Conservation (phyloP, 257 asterid genomes). For the Nicotiana otophora region DNA sequence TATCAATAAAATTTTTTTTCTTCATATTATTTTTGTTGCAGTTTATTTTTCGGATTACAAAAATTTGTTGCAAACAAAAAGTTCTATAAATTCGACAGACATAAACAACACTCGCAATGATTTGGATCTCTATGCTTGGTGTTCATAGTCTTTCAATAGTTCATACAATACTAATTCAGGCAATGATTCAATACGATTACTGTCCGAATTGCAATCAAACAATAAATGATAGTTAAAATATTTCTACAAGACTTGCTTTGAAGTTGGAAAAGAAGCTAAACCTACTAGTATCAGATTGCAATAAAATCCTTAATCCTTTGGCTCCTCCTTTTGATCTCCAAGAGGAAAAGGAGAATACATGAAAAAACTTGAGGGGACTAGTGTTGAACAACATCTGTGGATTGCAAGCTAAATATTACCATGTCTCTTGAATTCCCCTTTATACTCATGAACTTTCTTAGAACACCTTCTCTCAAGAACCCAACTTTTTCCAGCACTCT, state of each 20-base stretch:
- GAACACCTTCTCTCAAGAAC: constrained; percentile 37
- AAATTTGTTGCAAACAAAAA: too few relatives aligned
- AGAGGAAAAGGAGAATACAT: too few relatives aligned
- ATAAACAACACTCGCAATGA: not conserved
- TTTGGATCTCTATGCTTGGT: not conserved
- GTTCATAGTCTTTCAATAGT: not conserved
- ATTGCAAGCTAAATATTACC: constrained; percentile 31
- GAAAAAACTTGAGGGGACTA: too few relatives aligned
- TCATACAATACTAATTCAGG: not conserved
- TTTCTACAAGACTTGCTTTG: too few relatives aligned
- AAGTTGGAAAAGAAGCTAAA: too few relatives aligned
- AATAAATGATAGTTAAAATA: too few relatives aligned
- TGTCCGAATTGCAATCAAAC: not conserved
- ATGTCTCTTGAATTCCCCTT: constrained; percentile 31
- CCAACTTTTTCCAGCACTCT: constrained; percentile 49
- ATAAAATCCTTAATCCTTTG: too few relatives aligned
- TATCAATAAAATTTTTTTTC: too few relatives aligned
- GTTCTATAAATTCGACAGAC: not conserved
- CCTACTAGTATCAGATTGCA: too few relatives aligned
- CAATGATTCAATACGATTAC: not conserved
- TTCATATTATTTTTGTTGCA: too few relatives aligned
- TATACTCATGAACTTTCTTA: constrained; percentile 17
- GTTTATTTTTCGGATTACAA: too few relatives aligned
- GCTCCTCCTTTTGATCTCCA: too few relatives aligned
- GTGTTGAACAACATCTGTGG: not conserved